A percentile compares a stretch with the other conserved stretches of the same genome.
These are phyloP conservation scores for Neurospora sp. DNA, from an alignment of 495 filamentous ascomycete species.

Conservation along the genomic window DNA sequence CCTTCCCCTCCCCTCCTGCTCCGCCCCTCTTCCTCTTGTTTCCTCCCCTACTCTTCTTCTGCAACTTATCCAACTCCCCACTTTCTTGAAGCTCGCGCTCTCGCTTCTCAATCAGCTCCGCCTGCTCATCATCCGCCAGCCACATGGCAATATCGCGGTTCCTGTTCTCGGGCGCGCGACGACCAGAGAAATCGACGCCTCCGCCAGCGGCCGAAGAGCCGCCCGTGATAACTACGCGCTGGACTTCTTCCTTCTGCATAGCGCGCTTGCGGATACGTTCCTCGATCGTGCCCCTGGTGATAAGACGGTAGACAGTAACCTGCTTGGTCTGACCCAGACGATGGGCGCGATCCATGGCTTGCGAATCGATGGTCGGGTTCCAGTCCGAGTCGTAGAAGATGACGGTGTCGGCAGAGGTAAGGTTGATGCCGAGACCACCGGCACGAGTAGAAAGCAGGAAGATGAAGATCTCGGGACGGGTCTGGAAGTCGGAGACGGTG, in stretches of 20 bases:
- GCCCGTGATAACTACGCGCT: constrained; percentile 94
- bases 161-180: constrained; percentile 70
- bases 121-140: constrained; percentile 92
- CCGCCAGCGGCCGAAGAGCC: constrained; percentile 48
- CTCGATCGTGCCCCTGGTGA: constrained; percentile 94
- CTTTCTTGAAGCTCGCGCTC: constrained; percentile 68
- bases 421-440: constrained; percentile 94
- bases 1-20: constrained; percentile 28
- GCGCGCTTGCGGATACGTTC: constrained; percentile 97
- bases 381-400: constrained; percentile 99
- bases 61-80: constrained; percentile 51
- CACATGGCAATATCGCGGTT: constrained; percentile 96
- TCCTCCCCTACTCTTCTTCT: constrained; percentile 41
- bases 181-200: constrained; percentile 82
- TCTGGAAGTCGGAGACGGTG: constrained; percentile 95
- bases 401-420: constrained; percentile 85
- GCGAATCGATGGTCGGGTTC: constrained; percentile 97
- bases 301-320: constrained; percentile 94
- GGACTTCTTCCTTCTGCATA: constrained; percentile 97
- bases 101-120: constrained; percentile 78
- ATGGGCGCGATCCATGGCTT: constrained; percentile 98
- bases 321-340: constrained; percentile 93
- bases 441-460: constrained; percentile 94
- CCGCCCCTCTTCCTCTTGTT: constrained; percentile 25
- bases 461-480: constrained; percentile 83